Percentiles rank a stretch among this genome's conserved stretches.
Evolutionary conservation across 306 rosid genomes (phyloP).

Genomic region (Rubus parviflorus): DNA sequence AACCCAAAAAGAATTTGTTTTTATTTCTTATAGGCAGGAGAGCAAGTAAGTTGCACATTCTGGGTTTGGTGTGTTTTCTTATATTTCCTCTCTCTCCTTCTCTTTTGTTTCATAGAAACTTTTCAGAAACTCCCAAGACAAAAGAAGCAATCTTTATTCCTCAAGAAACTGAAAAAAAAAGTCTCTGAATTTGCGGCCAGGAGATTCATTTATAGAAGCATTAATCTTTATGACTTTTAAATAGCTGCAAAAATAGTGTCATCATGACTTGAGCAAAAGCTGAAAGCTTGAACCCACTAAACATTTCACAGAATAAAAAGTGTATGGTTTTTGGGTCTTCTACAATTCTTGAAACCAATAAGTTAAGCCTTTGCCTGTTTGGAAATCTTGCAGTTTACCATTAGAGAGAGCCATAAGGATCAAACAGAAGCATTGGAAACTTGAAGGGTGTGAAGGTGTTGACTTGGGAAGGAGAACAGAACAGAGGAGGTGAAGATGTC

Average conservation of each 20-base stretch:
- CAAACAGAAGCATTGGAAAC: conserved; percentile 15
- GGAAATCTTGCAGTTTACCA: background rate
- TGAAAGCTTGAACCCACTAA: background rate
- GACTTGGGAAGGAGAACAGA: conserved; percentile 23
- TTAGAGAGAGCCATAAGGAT: background rate
- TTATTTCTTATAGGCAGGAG: conserved; percentile 3
- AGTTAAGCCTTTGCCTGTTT: background rate
- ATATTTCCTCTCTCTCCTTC: conserved; percentile 20
- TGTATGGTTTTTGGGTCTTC: background rate
- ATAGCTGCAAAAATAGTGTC: background rate
- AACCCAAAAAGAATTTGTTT: conserved; percentile 5
- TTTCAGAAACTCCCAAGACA: background rate
- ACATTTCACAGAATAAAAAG: background rate
- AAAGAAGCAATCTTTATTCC: background rate
- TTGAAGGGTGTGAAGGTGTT: background rate
- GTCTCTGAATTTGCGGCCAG: background rate
- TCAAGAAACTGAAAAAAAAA: background rate
- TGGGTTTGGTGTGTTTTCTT: background rate
- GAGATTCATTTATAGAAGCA: background rate
- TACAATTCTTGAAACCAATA: background rate
- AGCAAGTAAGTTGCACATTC: background rate
- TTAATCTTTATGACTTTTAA: background rate
- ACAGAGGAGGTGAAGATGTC: conserved; percentile 50
- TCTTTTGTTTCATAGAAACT: conserved; percentile 21
- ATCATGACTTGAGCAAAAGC: conserved; percentile 1